Evolutionary conservation across 495 filamentous ascomycete genomes (phyloP), one percentile per base, ranked within the genome.

Genomic region (Sordaria brevicollis): DNA sequence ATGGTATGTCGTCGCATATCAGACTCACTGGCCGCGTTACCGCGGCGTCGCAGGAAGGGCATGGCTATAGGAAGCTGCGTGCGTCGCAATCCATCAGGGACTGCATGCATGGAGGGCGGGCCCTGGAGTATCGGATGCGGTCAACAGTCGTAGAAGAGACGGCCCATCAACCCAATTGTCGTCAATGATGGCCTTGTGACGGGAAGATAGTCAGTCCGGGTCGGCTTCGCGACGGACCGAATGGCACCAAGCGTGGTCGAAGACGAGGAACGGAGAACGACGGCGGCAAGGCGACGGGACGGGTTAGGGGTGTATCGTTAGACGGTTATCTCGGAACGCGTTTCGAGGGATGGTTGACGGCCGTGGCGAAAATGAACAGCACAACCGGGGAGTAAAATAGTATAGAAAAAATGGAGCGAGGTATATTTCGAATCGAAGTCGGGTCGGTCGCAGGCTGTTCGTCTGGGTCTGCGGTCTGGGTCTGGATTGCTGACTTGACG

Each of bases 1-100:
- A 81, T 74, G 36, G 81, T 79, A 69, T 83, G 81, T 29, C 82
- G 81, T 70, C 82, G 81, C 77, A 83, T 84, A 69, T 84, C 82
- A 68, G 78, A 78, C 71, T 85, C 83, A 76, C 82, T 85, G 74
- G 79, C 82, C 76, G 79, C 78, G 74, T 80, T 81, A 72, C 81
- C 83, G 73, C 83, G 83, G 69, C 83, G 81, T 76, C 82, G 82
- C 74, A 85, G 74, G 70, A 85, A 84, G 68, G 83, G 83, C 83
- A 85, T 85, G 71, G 71, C 72, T 76, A 75, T 72, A 70, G 78
- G 65, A 67, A 49, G 62, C n/a, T 68, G 75, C 77, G 72, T 77
- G 78, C 78, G 82, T 80, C 76, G 79, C 77, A 74, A 76, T 81
- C 79, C 74, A 76, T 80, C 71, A 72, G 77, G 76, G 74, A 54